Evolutionary conservation across 139 green algal species (phyloP).

Genomic region (Micractinium sp.): DNA sequence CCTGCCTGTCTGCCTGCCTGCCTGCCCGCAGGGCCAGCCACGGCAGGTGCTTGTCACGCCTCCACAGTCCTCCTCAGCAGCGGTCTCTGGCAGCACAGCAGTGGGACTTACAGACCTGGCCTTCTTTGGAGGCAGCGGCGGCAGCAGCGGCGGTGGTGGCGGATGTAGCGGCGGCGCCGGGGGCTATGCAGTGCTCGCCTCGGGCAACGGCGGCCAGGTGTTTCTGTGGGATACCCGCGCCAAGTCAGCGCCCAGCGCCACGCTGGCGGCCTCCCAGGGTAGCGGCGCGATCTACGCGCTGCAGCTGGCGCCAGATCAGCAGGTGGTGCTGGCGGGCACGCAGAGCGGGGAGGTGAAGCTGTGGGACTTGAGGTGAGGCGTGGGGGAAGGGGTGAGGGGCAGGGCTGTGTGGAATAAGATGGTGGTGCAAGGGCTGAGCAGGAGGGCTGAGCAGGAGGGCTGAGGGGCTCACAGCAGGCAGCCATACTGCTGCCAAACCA

Average conservation of each 20-base stretch:
- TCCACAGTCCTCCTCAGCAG: neutral
- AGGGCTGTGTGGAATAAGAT: no score
- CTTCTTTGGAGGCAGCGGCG: neutral
- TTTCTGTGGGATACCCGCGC: constrained; percentile 34
- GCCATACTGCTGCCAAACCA: no score
- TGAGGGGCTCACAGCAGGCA: no score
- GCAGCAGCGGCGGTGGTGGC: neutral
- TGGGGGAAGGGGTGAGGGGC: no score
- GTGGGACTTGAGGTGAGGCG: constrained; percentile 36
- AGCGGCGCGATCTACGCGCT: neutral
- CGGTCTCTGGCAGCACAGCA: neutral
- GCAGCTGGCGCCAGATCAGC: constrained; percentile 1
- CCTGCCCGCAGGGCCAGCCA: constrained; percentile 4
- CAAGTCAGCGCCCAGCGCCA: neutral
- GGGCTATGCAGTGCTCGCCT: neutral
- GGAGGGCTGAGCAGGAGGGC: no score
- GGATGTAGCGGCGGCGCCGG: neutral
- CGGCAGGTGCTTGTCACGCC: constrained; percentile 1
- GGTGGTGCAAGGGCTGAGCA: no score
- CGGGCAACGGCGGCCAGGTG: constrained; percentile 28
- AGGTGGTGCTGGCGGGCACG: constrained; percentile 35
- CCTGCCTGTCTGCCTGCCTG: neutral
- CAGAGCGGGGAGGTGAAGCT: constrained; percentile 37
- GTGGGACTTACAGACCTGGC: constrained; percentile 30
- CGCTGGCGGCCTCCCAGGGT: neutral